Evolutionary conservation across 345 rosid species (phyloP).

Genomic region (Citrus unshiu): DNA sequence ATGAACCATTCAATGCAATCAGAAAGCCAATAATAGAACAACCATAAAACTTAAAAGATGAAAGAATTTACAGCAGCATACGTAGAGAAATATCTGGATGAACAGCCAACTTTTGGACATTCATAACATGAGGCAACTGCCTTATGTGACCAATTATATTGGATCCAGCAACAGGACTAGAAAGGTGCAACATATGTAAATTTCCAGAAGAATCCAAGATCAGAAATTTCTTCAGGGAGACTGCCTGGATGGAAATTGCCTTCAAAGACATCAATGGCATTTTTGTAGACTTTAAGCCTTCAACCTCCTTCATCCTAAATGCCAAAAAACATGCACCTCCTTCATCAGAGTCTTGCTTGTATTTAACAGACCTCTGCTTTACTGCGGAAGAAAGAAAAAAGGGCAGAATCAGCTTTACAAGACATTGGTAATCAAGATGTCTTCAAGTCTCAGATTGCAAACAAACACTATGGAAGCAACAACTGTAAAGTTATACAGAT

Average conservation of each 20-base stretch:
- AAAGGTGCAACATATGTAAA: conserved; percentile 48
- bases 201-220: conserved; percentile 62
- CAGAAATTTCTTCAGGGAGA: conserved; percentile 51
- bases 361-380: conserved; percentile 45
- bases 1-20: background rate
- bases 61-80: conserved; percentile 32
- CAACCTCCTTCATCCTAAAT: conserved; percentile 33
- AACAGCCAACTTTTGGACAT: conserved; percentile 67
- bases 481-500: background rate
- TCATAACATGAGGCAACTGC: conserved; percentile 52
- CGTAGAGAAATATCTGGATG: conserved; percentile 59
- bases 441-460: background rate
- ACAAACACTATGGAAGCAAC: background rate
- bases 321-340: conserved; percentile 43
- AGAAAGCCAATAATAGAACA: background rate
- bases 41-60: background rate
- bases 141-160: conserved; percentile 39
- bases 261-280: conserved; percentile 25
- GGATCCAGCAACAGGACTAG: conserved; percentile 32
- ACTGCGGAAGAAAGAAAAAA: conserved; percentile 36
- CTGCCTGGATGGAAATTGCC: conserved; percentile 55
- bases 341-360: conserved; percentile 42
- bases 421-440: conserved; percentile 1
- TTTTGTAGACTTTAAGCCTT: conserved; percentile 27
- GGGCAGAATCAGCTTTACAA: conserved; percentile 13